Conservation (phyloP, 345 rosid genomes). For the Garcia nutans region DNA sequence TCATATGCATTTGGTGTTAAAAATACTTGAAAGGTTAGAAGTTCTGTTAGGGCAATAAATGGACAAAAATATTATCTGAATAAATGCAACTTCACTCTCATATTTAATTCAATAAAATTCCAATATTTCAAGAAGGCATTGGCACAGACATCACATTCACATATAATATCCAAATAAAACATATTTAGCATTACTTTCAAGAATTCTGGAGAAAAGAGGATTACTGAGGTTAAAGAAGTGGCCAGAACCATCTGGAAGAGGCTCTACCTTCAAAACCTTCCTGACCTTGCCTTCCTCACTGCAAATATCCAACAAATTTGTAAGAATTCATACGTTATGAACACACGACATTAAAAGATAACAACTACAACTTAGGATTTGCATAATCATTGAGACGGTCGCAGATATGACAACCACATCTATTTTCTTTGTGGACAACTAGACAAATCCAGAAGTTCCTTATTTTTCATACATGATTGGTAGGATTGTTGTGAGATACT, state of each 20-base stretch:
- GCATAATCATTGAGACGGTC: not conserved
- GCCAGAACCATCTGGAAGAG: conserved; percentile 92
- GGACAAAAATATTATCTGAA: not conserved
- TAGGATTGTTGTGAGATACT: not conserved
- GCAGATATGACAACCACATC: not conserved
- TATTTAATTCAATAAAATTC: not conserved
- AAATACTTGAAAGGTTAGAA: not conserved
- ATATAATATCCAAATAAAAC: conserved; percentile 13
- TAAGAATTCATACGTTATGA: not conserved
- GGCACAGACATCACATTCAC: conserved; percentile 5
- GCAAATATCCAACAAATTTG: conserved; percentile 24
- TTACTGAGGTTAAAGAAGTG: conserved; percentile 92
- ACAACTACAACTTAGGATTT: not conserved
- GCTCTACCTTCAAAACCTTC: conserved; percentile 91
- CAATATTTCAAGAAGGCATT: not conserved
- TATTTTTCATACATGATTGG: too few species aligned
- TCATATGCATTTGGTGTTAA: not conserved
- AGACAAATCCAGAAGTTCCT: not conserved
- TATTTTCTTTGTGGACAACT: not conserved
- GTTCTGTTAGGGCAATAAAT: not conserved
- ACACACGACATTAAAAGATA: not conserved
- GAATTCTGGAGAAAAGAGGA: conserved; percentile 29
- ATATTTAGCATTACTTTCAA: conserved; percentile 5
- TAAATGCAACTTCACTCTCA: not conserved
- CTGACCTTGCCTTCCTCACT: conserved; percentile 94